These are phyloP conservation scores for Fusarium ambrosium DNA, from an alignment of 2,329 filamentous ascomycete genomes.

Conservation along the genomic window DNA sequence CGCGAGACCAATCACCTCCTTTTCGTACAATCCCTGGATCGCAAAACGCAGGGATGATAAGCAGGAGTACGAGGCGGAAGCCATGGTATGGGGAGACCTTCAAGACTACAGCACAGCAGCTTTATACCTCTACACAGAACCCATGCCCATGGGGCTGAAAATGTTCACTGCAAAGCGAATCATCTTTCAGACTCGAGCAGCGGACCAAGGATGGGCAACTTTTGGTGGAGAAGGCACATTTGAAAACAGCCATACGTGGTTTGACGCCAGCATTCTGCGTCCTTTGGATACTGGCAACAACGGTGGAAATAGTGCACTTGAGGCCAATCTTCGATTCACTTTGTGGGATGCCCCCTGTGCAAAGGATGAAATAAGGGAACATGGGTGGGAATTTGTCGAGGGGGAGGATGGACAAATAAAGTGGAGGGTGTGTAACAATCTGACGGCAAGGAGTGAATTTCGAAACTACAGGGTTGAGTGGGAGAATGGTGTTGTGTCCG, in stretches of 20 bases:
- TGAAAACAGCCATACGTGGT: slow-evolving; percentile 6
- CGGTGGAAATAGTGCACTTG: neutral
- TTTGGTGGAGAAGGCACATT: neutral
- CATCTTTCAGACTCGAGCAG: slow-evolving; percentile 1
- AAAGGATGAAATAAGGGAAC: neutral
- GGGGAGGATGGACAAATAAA: neutral
- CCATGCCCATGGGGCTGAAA: neutral
- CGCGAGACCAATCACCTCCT: neutral
- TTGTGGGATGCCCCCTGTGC: neutral
- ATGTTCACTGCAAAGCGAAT: neutral
- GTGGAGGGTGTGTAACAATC: neutral
- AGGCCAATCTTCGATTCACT: neutral
- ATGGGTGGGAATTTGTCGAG: neutral
- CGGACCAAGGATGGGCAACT: slow-evolving; percentile 2
- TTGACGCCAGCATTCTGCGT: slow-evolving; percentile 6
- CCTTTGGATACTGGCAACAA: neutral
- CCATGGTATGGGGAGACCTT: too few species aligned
- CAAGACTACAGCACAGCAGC: neutral
- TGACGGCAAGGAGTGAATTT: neutral
- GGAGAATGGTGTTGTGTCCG: neutral
- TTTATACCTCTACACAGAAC: neutral
- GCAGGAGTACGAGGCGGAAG: neutral
- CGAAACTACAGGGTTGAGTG: neutral
- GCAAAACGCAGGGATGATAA: neutral
- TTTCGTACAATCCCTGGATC: slow-evolving; percentile 1